Percentiles rank a stretch among this genome's conserved stretches.
Conservation (phyloP, 2,329 filamentous ascomycete species). For the Pseudocercospora musae region DNA sequence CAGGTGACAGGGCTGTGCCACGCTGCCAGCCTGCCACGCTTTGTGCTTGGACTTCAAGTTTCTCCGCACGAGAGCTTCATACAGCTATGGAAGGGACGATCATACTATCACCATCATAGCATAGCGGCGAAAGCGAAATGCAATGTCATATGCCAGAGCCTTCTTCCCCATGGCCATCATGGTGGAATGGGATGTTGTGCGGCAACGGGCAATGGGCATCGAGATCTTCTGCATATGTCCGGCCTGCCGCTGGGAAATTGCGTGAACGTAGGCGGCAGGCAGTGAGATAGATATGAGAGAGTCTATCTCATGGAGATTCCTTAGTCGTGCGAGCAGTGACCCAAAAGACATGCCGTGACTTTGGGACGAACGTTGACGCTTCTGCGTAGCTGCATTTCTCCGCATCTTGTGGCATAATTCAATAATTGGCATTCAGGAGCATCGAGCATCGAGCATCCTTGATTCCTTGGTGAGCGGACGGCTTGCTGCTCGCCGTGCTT, state of each 20-base stretch:
- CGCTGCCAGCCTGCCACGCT: slow-evolving; percentile 8
- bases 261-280: background rate
- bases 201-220: too few relatives aligned
- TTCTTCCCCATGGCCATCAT: background rate
- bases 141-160: background rate
- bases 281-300: background rate
- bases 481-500: slow-evolving; percentile 15
- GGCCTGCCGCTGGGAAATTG: slow-evolving; percentile 6
- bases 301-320: too few relatives aligned
- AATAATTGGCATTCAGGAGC: slow-evolving; percentile 10
- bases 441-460: too few relatives aligned
- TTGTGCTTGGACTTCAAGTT: slow-evolving; percentile 3
- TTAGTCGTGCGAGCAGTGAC: slow-evolving; percentile 21
- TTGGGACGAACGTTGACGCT: background rate
- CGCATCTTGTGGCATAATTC: slow-evolving; percentile 17
- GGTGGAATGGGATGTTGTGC: background rate
- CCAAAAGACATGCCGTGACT: slow-evolving; percentile 19
- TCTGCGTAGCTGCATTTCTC: slow-evolving; percentile 10
- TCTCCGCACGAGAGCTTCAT: slow-evolving; percentile 9
- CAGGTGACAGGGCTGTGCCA: slow-evolving; percentile 16
- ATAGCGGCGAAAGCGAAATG: background rate
- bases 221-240: background rate
- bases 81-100: background rate
- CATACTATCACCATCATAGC: too few relatives aligned
- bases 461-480: slow-evolving; percentile 20